Evolutionary conservation across 1,139 yeast species (phyloP).

Genomic region (Geotrichum siamense): DNA sequence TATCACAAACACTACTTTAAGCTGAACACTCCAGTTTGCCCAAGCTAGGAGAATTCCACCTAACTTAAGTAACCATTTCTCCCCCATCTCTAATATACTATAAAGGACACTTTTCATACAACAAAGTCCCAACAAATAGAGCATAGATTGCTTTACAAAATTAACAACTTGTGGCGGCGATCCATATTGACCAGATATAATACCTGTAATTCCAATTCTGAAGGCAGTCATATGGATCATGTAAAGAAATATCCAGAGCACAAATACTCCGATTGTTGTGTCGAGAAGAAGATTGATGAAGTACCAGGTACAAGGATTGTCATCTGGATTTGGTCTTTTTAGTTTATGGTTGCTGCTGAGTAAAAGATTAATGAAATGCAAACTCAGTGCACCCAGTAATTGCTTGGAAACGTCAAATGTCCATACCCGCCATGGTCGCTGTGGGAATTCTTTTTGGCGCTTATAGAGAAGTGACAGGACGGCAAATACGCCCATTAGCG

Average conservation of each 20-base stretch:
- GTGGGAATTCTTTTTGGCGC: constrained; percentile 70
- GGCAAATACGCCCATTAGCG: constrained; percentile 62
- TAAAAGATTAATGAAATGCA: constrained; percentile 72
- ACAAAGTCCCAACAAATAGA: constrained; percentile 55
- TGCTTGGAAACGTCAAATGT: constrained; percentile 84
- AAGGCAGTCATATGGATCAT: constrained; percentile 45
- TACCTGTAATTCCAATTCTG: constrained; percentile 45
- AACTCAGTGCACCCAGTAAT: constrained; percentile 74
- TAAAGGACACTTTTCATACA: constrained; percentile 51
- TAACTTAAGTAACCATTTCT: constrained; percentile 46
- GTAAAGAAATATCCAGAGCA: constrained; percentile 52
- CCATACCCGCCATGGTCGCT: constrained; percentile 88
- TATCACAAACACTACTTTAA: constrained; percentile 82
- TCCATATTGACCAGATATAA: constrained; percentile 83
- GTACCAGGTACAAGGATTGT: constrained; percentile 57
- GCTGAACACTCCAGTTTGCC: constrained; percentile 71
- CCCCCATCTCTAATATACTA: constrained; percentile 47
- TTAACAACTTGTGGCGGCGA: constrained; percentile 57
- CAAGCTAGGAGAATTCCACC: constrained; percentile 64
- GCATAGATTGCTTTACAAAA: constrained; percentile 63
- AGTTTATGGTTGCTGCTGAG: constrained; percentile 38
- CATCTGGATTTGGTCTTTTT: constrained; percentile 31
- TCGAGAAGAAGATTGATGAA: constrained; percentile 81
- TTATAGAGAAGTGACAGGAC: constrained; percentile 67
- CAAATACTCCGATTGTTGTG: constrained; percentile 91